Base-by-base conservation (phyloP, 2,329 filamentous ascomycete species). In the Piedraia hortae region DNA sequence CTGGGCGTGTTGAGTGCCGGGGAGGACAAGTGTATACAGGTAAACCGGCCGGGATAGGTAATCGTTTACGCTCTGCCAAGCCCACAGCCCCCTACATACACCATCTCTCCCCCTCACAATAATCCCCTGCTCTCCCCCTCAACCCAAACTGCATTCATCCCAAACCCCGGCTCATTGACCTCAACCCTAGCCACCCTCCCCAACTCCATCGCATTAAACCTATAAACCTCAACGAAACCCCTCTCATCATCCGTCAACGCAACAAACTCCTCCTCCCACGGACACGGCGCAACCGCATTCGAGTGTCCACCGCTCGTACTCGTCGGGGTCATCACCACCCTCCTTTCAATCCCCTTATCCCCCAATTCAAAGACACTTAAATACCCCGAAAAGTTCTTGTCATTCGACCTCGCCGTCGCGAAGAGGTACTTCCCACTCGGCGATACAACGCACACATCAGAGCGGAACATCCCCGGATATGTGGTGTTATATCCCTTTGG, bases 111-210 rank as follows among this genome's bases (percentile, higher is more conserved):
- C n/a, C n/a, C n/a, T n/a, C n/a, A n/a, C n/a, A n/a, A n/a, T n/a
- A n/a, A n/a, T n/a, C n/a, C n/a, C n/a, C n/a, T n/a, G n/a, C n/a
- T n/a, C n/a, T n/a, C n/a, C n/a, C n/a, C n/a, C n/a, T 88, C 71
- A 44, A 85, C 85, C 77, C 77, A 89, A 30, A 88, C 78, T n/a
- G 75, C 75, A 47, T 89, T 89, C 77, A 89, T 89, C 2, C 75
- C 75, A 42, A 89, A 89, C 1, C 77, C 77, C n/a, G 72, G 73
- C 50, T 88, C 77, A 4, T 66, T 64, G 16, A 88, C 66, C 33
- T 74, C 64, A 30, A 73, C 53, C 29, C 72, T 56, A 9, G 75
- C 75, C 5, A 88, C 75, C 3, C 75, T 53, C 2, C 63, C 68
- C 23, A 89, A 47, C 34, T 69, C 74, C 53, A 85, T 75, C 26